These are phyloP conservation scores for Hyaloperonospora brassicae DNA, from an alignment of 352 stramenopile genomes.

Conservation along the genomic window DNA sequence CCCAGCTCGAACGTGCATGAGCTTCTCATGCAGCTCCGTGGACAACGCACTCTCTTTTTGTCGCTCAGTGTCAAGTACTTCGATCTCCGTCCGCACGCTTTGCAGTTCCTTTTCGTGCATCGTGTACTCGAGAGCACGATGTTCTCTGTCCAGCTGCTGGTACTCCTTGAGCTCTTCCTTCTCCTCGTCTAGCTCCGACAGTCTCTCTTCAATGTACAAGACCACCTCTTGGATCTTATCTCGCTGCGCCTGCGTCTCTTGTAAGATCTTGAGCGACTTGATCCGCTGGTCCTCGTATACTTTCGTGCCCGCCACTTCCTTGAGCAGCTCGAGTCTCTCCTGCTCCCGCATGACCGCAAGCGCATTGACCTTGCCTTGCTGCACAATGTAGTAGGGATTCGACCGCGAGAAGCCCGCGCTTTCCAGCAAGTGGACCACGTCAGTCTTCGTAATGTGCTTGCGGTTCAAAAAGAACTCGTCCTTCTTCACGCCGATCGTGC, in stretches of 20 bases:
- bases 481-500: slow-evolving; percentile 99
- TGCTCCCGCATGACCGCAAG: slow-evolving; percentile 97
- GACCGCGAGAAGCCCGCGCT: slow-evolving; percentile 97
- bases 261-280: slow-evolving; percentile 95
- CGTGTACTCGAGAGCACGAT: slow-evolving; percentile 95
- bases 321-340: slow-evolving; percentile 95
- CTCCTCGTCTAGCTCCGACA: slow-evolving; percentile 96
- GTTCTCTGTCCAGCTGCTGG: slow-evolving; percentile 91
- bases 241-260: slow-evolving; percentile 91
- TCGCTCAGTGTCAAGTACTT: slow-evolving; percentile 61
- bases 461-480: slow-evolving; percentile 99
- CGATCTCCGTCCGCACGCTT: slow-evolving; percentile 47
- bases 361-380: slow-evolving; percentile 99
- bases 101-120: slow-evolving; percentile 88
- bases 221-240: slow-evolving; percentile 96
- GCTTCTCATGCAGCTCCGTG: slow-evolving; percentile 63
- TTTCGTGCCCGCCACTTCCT: slow-evolving; percentile 97
- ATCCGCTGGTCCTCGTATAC: slow-evolving; percentile 98
- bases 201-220: slow-evolving; percentile 89
- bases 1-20: slow-evolving; percentile 44
- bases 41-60: slow-evolving; percentile 40
- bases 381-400: slow-evolving; percentile 99
- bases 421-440: slow-evolving; percentile 97
- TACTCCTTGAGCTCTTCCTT: slow-evolving; percentile 96
- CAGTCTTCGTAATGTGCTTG: slow-evolving; percentile 96